Conservation (phyloP, 805 yeast species). For the Candida ficus region DNA sequence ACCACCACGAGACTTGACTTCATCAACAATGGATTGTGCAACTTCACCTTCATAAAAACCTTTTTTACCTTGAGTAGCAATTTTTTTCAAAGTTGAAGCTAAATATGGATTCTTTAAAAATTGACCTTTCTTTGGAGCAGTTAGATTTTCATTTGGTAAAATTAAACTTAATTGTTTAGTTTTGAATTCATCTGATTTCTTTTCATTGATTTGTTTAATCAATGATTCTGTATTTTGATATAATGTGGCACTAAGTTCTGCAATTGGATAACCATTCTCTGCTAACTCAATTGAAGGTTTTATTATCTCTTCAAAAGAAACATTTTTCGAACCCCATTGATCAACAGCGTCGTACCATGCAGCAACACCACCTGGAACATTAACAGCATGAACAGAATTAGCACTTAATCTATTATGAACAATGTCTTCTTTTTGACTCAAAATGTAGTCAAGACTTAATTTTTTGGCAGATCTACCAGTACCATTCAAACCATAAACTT, state of each 20-base stretch:
- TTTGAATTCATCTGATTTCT: constrained; percentile 28
- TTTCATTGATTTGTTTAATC: constrained; percentile 30
- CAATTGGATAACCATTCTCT: constrained; percentile 59
- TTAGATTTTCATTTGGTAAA: constrained; percentile 32
- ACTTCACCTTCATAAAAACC: constrained; percentile 71
- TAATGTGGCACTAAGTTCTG: constrained; percentile 47
- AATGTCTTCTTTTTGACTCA: constrained; percentile 33
- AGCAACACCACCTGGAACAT: constrained; percentile 77
- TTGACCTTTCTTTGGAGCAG: constrained; percentile 56
- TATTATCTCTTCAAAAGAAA: constrained; percentile 51
- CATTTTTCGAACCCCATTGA: constrained; percentile 68
- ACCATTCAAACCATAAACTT: constrained; percentile 67
- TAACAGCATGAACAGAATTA: constrained; percentile 52
- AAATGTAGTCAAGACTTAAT: constrained; percentile 43
- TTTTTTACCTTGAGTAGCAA: constrained; percentile 53
- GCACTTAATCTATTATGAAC: constrained; percentile 44
- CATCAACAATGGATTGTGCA: constrained; percentile 58
- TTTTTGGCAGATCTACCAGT: constrained; percentile 63
- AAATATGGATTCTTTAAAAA: constrained; percentile 44
- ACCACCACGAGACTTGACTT: constrained; percentile 50
- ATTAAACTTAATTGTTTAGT: constrained; percentile 28
- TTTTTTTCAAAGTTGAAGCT: constrained; percentile 46
- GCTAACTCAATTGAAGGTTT: constrained; percentile 68
- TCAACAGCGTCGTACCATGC: constrained; percentile 72
- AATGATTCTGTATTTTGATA: constrained; percentile 42